Conservation (phyloP, 2,329 filamentous ascomycete genomes). For the Colletotrichum sp. region DNA sequence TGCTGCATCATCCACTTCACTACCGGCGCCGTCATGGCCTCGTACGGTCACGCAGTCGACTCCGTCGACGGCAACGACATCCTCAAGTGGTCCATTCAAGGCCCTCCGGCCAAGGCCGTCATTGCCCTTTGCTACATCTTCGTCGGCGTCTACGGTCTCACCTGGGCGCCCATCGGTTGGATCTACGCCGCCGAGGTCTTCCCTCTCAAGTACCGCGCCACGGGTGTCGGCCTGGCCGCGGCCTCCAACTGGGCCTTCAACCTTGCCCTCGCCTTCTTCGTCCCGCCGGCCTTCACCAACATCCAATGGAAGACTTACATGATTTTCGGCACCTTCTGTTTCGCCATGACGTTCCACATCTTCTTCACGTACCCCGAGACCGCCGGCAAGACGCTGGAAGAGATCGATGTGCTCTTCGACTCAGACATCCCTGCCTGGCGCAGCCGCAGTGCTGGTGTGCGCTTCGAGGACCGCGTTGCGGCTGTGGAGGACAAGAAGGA, state of each 20-base stretch:
- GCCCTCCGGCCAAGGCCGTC: slow-evolving; percentile 51
- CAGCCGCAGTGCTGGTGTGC: background rate
- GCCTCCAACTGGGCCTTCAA: slow-evolving; percentile 57
- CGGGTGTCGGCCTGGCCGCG: slow-evolving; percentile 58
- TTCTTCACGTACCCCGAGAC: slow-evolving; percentile 34
- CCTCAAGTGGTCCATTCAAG: slow-evolving; percentile 50
- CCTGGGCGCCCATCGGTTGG: slow-evolving; percentile 37
- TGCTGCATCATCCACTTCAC: slow-evolving; percentile 53
- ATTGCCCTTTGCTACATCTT: slow-evolving; percentile 57
- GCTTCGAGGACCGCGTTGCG: slow-evolving; percentile 9
- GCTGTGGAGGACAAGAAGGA: background rate
- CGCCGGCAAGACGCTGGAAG: slow-evolving; percentile 27
- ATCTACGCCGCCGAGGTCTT: slow-evolving; percentile 41
- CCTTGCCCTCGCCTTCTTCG: slow-evolving; percentile 54
- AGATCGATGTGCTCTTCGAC: slow-evolving; percentile 24
- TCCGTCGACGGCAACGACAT: slow-evolving; percentile 49
- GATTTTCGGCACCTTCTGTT: slow-evolving; percentile 22
- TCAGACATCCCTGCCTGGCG: slow-evolving; percentile 11
- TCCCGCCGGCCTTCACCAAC: slow-evolving; percentile 37
- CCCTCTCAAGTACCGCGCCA: slow-evolving; percentile 53
- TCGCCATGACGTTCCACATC: slow-evolving; percentile 24
- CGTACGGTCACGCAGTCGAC: slow-evolving; percentile 48
- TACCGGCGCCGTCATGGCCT: slow-evolving; percentile 55
- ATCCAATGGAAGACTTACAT: slow-evolving; percentile 29
- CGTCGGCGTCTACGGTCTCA: slow-evolving; percentile 27